Conservation (phyloP, 2,329 filamentous ascomycete species). For the Aspergillus pseudoglaucus region DNA sequence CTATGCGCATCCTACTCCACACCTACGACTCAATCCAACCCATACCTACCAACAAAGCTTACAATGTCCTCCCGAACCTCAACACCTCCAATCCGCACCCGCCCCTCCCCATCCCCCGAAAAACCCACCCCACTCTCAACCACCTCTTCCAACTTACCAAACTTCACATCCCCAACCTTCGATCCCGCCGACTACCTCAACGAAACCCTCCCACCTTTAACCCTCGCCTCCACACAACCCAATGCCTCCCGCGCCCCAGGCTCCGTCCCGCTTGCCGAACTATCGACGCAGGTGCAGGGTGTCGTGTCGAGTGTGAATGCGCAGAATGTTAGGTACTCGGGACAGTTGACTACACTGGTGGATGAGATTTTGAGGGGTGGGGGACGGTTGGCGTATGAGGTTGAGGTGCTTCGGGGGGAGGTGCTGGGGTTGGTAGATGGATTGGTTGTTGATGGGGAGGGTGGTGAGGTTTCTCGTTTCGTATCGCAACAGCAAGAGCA, state of each 20-base stretch:
- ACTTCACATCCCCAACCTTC: constrained; percentile 71
- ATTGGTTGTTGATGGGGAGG: constrained; percentile 62
- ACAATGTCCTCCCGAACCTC: no score
- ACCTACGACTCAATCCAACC: no score
- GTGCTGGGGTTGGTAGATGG: constrained; percentile 73
- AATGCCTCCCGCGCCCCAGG: constrained; percentile 36
- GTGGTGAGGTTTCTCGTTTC: constrained; percentile 68
- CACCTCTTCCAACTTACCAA: constrained; percentile 40
- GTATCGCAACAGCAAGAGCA: constrained; percentile 43
- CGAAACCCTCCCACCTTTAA: constrained; percentile 63
- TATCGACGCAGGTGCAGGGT: constrained; percentile 74
- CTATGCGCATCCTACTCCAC: no score
- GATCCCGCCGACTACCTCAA: constrained; percentile 85
- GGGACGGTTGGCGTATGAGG: constrained; percentile 84
- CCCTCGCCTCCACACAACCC: constrained; percentile 39
- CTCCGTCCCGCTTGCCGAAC: constrained; percentile 61
- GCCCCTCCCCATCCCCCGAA: constrained; percentile 11
- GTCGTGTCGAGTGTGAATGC: constrained; percentile 83
- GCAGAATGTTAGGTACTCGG: constrained; percentile 76
- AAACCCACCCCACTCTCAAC: constrained; percentile 27
- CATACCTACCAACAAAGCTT: no score
- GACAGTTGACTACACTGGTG: constrained; percentile 77
- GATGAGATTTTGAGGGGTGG: constrained; percentile 91
- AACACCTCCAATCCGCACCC: constrained; percentile 8
- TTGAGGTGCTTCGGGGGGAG: constrained; percentile 87